phyloP scores from a whole-genome alignment of 345 rosid species.

The Bruguiera parviflora region DNA sequence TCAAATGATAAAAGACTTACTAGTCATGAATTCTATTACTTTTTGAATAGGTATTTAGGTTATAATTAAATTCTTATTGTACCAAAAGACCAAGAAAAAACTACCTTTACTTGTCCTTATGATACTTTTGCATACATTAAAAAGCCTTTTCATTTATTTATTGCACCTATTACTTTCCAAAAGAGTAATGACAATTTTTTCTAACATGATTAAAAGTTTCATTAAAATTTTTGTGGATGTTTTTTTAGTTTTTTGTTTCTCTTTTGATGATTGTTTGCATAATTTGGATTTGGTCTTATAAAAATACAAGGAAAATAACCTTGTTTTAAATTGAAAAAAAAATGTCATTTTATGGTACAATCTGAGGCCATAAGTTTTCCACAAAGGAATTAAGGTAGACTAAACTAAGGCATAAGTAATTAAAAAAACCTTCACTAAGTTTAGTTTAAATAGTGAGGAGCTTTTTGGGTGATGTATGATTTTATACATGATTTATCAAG shows the following conservation, averaged over 20 bases:
- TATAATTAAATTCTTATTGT: neutral
- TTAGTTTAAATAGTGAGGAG: neutral
- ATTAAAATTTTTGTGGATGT: neutral
- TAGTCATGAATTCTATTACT: neutral
- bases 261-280: neutral
- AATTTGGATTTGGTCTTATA: neutral
- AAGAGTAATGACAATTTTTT: neutral
- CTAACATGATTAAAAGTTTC: neutral
- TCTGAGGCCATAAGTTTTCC: neutral
- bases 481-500: neutral
- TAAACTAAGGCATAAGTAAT: neutral
- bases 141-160: neutral
- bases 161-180: neutral
- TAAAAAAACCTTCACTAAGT: neutral
- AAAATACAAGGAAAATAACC: neutral
- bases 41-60: neutral
- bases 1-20: neutral
- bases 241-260: neutral
- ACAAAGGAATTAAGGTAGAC: neutral
- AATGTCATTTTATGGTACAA: neutral
- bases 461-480: neutral
- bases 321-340: neutral
- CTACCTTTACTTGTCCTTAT: neutral
- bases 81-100: neutral
- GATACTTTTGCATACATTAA: neutral